A percentile compares a stretch with the other conserved stretches of the same genome.
Conservation (phyloP, 768 basidiomycete genomes). For the Hygrocybe punicea region DNA sequence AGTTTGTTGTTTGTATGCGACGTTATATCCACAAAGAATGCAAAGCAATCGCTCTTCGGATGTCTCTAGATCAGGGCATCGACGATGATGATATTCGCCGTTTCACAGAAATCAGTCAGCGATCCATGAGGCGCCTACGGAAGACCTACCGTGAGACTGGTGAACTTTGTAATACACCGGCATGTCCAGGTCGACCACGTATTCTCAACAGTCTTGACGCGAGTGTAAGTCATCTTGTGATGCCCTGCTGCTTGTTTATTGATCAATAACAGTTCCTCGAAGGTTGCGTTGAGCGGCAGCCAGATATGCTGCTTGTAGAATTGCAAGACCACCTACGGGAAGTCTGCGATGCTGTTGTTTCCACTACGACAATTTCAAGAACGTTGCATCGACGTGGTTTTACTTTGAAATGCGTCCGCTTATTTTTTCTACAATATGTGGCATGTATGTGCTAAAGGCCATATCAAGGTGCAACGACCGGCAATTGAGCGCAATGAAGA, state of each 20-base stretch:
- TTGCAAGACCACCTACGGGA: conserved; percentile 8
- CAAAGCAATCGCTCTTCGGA: neutral
- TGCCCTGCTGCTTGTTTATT: neutral
- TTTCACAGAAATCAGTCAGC: neutral
- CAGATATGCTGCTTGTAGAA: conserved; percentile 6
- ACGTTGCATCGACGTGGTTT: conserved; percentile 14
- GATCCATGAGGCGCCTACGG: neutral
- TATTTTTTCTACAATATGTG: neutral
- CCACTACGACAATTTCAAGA: conserved; percentile 12
- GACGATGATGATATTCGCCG: neutral
- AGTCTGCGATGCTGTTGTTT: conserved; percentile 2
- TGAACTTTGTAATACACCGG: neutral
- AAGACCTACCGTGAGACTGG: neutral
- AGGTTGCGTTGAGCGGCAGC: neutral
- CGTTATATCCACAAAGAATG: neutral
- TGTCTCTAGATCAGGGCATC: neutral
- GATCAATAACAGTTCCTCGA: neutral
- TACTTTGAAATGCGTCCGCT: conserved; percentile 16
- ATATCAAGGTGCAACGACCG: conserved; percentile 7
- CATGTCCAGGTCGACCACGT: neutral
- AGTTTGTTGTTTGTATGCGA: neutral
- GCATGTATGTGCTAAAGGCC: neutral
- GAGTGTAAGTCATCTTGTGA: neutral
- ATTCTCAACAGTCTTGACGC: neutral
- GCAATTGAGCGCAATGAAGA: conserved; percentile 15